Evolutionary conservation across 805 yeast genomes (phyloP).

Genomic region (Zygosaccharomyces kombuchaensis): DNA sequence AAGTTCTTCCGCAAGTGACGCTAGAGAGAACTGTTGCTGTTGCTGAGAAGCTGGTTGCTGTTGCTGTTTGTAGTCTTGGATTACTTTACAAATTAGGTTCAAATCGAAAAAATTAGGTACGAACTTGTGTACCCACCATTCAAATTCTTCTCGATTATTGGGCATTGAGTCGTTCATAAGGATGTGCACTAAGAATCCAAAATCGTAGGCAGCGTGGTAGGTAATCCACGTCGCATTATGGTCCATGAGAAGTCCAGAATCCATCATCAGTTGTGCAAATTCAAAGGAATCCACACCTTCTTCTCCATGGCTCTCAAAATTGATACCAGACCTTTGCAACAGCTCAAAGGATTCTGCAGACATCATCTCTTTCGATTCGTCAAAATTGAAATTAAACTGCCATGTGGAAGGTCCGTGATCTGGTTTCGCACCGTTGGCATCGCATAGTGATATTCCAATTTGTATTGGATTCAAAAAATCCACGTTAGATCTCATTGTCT

Average conservation of each 20-base stretch:
- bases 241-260: constrained; percentile 79
- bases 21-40: constrained; percentile 37
- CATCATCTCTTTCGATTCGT: constrained; percentile 73
- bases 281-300: constrained; percentile 75
- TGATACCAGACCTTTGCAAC: constrained; percentile 75
- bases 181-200: constrained; percentile 80
- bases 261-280: constrained; percentile 79
- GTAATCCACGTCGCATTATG: constrained; percentile 74
- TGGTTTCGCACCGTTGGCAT: constrained; percentile 64
- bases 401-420: constrained; percentile 73
- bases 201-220: constrained; percentile 91
- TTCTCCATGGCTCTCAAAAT: constrained; percentile 66
- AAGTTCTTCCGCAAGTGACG: constrained; percentile 64
- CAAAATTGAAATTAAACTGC: constrained; percentile 92
- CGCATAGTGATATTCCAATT: constrained; percentile 73
- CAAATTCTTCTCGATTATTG: constrained; percentile 69
- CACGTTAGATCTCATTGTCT: constrained; percentile 86
- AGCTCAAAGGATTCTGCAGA: constrained; percentile 80
- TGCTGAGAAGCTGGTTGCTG: constrained; percentile 18
- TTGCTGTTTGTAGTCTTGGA: constrained; percentile 28
- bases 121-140: constrained; percentile 61
- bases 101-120: constrained; percentile 85
- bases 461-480: constrained; percentile 85
- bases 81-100: constrained; percentile 46
- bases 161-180: constrained; percentile 77